phyloP scores from a whole-genome alignment of 2,329 filamentous ascomycete species.

The Fusarium napiforme region DNA sequence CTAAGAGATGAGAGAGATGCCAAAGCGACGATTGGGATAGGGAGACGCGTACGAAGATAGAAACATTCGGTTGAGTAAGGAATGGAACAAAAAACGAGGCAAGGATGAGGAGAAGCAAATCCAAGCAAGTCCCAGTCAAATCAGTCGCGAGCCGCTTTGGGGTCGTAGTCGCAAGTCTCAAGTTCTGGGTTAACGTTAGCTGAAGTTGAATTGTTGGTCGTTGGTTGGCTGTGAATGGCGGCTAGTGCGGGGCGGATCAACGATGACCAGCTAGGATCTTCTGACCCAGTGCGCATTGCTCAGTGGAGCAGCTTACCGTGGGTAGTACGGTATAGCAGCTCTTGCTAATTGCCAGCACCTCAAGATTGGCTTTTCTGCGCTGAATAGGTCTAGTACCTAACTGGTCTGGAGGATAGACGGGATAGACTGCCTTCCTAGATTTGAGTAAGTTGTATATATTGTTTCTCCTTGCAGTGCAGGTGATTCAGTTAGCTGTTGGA shows the following conservation, averaged over 20 bases:
- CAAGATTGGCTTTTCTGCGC: neutral
- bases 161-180: conserved; percentile 22
- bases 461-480: neutral
- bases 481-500: neutral
- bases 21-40: neutral
- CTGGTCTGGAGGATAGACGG: neutral
- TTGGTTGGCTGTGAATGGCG: conserved; percentile 11
- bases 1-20: neutral
- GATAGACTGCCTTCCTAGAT: neutral
- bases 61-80: conserved; percentile 5
- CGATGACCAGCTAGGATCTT: conserved; percentile 39
- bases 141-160: conserved; percentile 22
- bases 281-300: conserved; percentile 1
- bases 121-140: conserved; percentile 18
- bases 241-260: conserved; percentile 42
- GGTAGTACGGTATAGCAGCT: neutral
- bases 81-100: conserved; percentile 13
- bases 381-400: neutral
- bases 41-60: neutral
- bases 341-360: neutral
- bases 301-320: neutral
- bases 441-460: neutral
- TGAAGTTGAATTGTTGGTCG: conserved; percentile 24
- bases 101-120: conserved; percentile 34
- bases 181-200: conserved; percentile 20